phyloP scores from a whole-genome alignment of 768 basidiomycete species.

The Lactifluus hygrophoroides region DNA sequence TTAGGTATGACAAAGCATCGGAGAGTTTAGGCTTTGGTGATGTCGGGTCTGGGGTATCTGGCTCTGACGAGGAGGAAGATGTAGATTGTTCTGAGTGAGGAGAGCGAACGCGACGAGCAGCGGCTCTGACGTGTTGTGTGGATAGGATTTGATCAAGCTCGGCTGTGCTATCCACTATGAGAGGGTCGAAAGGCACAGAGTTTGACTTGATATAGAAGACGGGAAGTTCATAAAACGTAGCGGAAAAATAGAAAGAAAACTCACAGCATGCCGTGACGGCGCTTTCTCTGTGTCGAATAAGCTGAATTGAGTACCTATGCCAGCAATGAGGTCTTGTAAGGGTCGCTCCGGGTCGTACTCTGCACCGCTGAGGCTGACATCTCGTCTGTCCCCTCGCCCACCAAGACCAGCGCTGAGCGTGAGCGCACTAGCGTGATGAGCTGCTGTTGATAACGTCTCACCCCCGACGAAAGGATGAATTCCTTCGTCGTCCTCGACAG shows the following conservation, averaged over 20 bases:
- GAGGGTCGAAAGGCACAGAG: constrained; percentile 40
- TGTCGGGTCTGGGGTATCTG: constrained; percentile 34
- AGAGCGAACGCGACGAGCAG: constrained; percentile 36
- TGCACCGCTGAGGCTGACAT: constrained; percentile 58
- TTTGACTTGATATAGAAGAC: constrained; percentile 18
- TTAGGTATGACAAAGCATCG: constrained; percentile 60
- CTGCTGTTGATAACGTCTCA: constrained; percentile 71
- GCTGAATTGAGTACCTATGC: constrained; percentile 47
- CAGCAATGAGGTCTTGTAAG: constrained; percentile 60
- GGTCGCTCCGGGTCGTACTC: constrained; percentile 85
- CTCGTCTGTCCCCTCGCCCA: constrained; percentile 42
- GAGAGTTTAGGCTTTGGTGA: constrained; percentile 52
- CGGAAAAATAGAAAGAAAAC: constrained; percentile 20
- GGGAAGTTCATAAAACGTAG: constrained; percentile 4
- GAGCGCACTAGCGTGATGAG: constrained; percentile 83
- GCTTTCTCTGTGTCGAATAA: constrained; percentile 47
- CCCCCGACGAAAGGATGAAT: constrained; percentile 52
- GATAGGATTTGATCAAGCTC: constrained; percentile 54
- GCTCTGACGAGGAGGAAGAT: constrained; percentile 42
- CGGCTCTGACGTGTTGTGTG: constrained; percentile 41
- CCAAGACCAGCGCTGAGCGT: constrained; percentile 80
- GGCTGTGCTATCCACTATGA: constrained; percentile 53
- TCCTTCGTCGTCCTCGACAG: constrained; percentile 57
- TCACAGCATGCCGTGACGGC: constrained; percentile 41
- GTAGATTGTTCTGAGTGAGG: constrained; percentile 36